Conservation (phyloP, 208 protist species). For the Leishmania aethiopica region DNA sequence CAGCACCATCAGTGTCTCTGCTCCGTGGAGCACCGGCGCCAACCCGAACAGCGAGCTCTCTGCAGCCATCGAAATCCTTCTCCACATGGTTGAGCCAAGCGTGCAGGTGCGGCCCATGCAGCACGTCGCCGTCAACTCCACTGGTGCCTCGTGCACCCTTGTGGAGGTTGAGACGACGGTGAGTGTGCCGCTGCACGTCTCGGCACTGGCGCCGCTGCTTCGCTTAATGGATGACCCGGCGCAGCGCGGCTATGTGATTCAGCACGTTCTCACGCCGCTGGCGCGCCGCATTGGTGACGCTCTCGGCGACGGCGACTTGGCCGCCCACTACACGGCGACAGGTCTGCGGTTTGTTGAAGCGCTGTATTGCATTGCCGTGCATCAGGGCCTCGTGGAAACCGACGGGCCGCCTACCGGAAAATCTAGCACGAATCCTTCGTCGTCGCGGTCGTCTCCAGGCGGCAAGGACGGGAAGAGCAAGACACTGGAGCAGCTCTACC, state of each 20-base stretch:
- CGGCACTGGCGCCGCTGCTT: conserved; percentile 43
- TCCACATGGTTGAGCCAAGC: conserved; percentile 41
- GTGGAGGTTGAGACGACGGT: conserved; percentile 34
- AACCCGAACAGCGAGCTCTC: conserved; percentile 37
- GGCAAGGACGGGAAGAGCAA: not conserved
- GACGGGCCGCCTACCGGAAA: not conserved
- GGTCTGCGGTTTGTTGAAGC: conserved; percentile 30
- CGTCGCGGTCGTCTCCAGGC: not conserved
- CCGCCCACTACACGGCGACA: conserved; percentile 28
- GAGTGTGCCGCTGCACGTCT: conserved; percentile 41
- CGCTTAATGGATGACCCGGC: conserved; percentile 23
- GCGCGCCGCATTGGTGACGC: conserved; percentile 29
- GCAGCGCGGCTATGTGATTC: conserved; percentile 43
- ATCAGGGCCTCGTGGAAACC: conserved; percentile 5
- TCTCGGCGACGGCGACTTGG: conserved; percentile 26
- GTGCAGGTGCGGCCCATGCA: conserved; percentile 27
- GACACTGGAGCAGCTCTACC: conserved; percentile 27
- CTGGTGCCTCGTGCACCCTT: conserved; percentile 16
- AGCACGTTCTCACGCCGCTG: conserved; percentile 40
- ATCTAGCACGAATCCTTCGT: not conserved
- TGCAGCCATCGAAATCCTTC: conserved; percentile 48
- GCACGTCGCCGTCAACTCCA: conserved; percentile 5
- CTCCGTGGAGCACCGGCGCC: conserved; percentile 39
- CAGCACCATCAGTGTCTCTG: conserved; percentile 26
- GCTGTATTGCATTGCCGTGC: conserved; percentile 34